phyloP scores from a whole-genome alignment of 352 stramenopile genomes.

The Phytophthora hibernalis region DNA sequence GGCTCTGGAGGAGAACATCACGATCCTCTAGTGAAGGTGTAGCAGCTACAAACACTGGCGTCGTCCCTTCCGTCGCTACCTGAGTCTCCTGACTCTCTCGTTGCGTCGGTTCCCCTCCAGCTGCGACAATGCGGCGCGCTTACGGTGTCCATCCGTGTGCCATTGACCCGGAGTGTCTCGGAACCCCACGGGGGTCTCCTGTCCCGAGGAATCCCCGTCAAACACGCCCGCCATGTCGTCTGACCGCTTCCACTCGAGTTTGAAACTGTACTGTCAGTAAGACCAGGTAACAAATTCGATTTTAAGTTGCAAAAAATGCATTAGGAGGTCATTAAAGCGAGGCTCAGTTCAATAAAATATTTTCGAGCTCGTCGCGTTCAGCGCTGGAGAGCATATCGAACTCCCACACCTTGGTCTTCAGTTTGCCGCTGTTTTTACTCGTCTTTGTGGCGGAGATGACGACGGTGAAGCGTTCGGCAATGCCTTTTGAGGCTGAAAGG shows the following conservation, averaged over 20 bases:
- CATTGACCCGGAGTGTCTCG: constrained; percentile 56
- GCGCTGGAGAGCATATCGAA: constrained; percentile 53
- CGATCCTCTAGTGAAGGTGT: constrained; percentile 27
- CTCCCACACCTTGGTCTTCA: constrained; percentile 20
- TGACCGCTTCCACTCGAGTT: no score
- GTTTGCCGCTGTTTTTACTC: background rate
- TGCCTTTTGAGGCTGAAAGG: constrained; percentile 33
- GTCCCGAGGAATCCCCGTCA: constrained; percentile 43
- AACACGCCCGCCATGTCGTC: constrained; percentile 33
- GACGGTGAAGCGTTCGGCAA: constrained; percentile 35
- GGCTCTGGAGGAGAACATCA: background rate
- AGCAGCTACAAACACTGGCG: constrained; percentile 58
- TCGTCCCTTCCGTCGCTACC: constrained; percentile 30
- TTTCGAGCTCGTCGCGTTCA: constrained; percentile 44
- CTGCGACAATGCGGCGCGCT: constrained; percentile 40
- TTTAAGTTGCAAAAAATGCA: no score
- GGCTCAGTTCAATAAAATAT: constrained; percentile 6
- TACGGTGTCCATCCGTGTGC: constrained; percentile 41
- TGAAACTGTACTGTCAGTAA: no score
- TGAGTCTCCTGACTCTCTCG: constrained; percentile 50
- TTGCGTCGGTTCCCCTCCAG: constrained; percentile 54
- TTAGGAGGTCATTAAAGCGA: background rate
- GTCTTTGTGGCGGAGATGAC: constrained; percentile 13
- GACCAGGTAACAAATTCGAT: no score
- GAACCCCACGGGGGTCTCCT: constrained; percentile 70